Conservation (phyloP, 129 eudicot genomes). For the Arctium lappa region DNA sequence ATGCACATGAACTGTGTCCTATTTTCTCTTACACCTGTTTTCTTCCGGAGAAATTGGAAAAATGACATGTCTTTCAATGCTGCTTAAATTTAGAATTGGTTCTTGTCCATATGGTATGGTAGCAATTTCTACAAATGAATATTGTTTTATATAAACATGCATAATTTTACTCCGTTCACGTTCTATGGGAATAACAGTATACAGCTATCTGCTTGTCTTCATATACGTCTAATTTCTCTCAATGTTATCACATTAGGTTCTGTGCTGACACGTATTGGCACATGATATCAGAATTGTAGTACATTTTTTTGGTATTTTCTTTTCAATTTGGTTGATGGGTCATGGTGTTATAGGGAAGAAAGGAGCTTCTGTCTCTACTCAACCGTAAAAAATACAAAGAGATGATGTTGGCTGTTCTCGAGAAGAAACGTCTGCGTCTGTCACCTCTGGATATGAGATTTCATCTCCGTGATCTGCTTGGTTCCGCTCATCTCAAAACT, state of each 20-base stretch:
- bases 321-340: slow-evolving; percentile 5
- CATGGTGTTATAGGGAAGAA: slow-evolving; percentile 64
- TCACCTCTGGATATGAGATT: slow-evolving; percentile 93
- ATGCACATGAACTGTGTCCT: neutral
- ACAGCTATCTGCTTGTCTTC: neutral
- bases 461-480: slow-evolving; percentile 91
- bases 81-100: neutral
- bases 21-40: neutral
- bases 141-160: neutral
- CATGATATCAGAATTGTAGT: neutral
- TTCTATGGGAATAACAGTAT: neutral
- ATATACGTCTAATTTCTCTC: neutral
- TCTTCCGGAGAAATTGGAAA: neutral
- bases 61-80: neutral
- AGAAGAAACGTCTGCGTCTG: slow-evolving; percentile 70
- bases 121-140: neutral
- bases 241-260: neutral
- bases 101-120: neutral
- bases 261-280: neutral
- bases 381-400: slow-evolving; percentile 88
- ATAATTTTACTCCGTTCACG: neutral
- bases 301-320: neutral
- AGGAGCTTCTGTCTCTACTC: slow-evolving; percentile 79
- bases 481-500: slow-evolving; percentile 84
- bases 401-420: slow-evolving; percentile 85